A percentile compares a stretch with the other conserved stretches of the same genome.
Conservation (phyloP, 495 filamentous ascomycete species). For the Talaromyces borbonicus region DNA sequence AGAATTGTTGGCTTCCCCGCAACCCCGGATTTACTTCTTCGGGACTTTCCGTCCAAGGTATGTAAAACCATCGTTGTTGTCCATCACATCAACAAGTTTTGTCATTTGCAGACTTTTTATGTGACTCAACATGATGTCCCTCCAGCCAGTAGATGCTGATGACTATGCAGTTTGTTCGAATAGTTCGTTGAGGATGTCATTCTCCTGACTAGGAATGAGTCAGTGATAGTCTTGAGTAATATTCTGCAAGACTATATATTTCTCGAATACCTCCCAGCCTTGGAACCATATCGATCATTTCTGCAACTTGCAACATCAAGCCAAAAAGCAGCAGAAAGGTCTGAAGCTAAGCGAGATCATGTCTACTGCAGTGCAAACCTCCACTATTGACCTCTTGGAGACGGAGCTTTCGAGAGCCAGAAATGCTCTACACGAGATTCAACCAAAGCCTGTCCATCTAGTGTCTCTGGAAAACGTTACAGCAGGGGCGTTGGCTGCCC, state of each 20-base stretch:
- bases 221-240: not conserved
- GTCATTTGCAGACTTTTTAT: constrained; percentile 1
- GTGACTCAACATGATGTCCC: too few relatives aligned
- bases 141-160: too few relatives aligned
- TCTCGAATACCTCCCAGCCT: not conserved
- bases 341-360: too few relatives aligned
- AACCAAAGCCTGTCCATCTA: constrained; percentile 23
- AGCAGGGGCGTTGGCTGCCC: constrained; percentile 31
- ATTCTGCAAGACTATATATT: not conserved
- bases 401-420: constrained; percentile 35
- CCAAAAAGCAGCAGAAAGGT: not conserved
- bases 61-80: too few relatives aligned
- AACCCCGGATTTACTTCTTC: constrained; percentile 15
- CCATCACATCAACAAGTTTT: too few relatives aligned
- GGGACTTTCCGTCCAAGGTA: constrained; percentile 9
- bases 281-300: not conserved
- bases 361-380: constrained; percentile 27
- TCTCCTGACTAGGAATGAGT: too few relatives aligned
- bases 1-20: constrained; percentile 1
- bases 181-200: too few relatives aligned
- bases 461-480: constrained; percentile 25
- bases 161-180: too few relatives aligned
- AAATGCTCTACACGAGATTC: constrained; percentile 33
- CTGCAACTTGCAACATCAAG: not conserved
- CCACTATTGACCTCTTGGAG: constrained; percentile 35